Base-by-base conservation (phyloP, 768 basidiomycete genomes). In the Tulasnella sp. region DNA sequence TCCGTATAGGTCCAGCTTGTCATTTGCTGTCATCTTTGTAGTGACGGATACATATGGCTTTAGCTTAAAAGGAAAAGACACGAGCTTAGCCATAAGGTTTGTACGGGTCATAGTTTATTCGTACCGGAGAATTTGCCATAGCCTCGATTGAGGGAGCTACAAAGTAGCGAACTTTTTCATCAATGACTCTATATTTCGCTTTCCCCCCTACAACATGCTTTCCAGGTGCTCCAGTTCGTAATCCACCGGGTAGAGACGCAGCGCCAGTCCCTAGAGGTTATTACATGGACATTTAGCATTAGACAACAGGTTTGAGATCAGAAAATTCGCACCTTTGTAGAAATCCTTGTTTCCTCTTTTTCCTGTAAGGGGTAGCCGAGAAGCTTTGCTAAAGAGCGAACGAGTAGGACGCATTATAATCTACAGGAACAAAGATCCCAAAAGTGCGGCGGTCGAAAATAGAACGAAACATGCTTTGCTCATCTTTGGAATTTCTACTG, bases 331-430 rank as follows among this genome's bases (percentile, higher is more conserved):
- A 83, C 93, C 93, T 67, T 98, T 98, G 73, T 95, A 96, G 63
- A 73, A 96, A 62, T 99, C 89, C 61, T 96, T 98, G 69, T 95
- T 95, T 13, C 77, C 93, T 41, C 79, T 69, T 64, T 96, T 96
- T 0, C 86, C 72, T 0, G 83, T 90, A 44, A 98, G 69, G 2
- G 90, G 76, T 22, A 78, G 71, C 50, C 93, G 72, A 0, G 85
- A 88, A 19, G 91, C 91, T 62, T 90, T 92, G 28, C 84, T 85
- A 2, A 81, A 69, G 49, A 77, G 69, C n/a, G 68, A 70, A 13
- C 75, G 63, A 19, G 87, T 82, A 4, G 83, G 75, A 60, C 78
- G 73, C 85, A 88, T 88, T n/a, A n/a, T 37, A 56, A n/a, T n/a
- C n/a, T n/a, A n/a, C n/a, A n/a, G n/a, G n/a, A n/a, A n/a, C n/a